phyloP scores from a whole-genome alignment of 352 stramenopile genomes.

The Phytophthora agathidicida region DNA sequence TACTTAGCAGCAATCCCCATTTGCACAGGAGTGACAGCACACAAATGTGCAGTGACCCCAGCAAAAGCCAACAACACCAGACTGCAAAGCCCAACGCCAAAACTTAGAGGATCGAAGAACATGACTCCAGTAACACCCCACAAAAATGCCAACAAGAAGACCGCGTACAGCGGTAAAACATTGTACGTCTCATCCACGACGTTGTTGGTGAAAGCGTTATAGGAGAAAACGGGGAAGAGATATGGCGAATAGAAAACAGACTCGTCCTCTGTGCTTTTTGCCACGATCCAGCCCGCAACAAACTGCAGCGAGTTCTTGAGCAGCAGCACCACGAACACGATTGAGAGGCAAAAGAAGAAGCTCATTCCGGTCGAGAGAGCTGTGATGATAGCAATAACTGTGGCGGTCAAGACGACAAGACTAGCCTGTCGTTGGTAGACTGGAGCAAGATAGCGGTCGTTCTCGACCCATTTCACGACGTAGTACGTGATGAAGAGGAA shows the following conservation, averaged over 20 bases:
- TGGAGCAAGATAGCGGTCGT: conserved; percentile 81
- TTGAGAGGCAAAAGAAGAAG: conserved; percentile 88
- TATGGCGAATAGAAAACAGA: conserved; percentile 89
- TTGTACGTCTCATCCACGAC: conserved; percentile 87
- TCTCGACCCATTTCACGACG: conserved; percentile 84
- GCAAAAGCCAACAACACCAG: conserved; percentile 81
- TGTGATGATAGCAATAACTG: conserved; percentile 42
- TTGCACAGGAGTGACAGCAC: conserved; percentile 84
- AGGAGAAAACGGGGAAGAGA: conserved; percentile 91
- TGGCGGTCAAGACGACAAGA: conserved; percentile 44
- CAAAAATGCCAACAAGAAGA: conserved; percentile 74
- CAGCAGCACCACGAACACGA: conserved; percentile 84
- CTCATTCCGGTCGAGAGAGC: conserved; percentile 57
- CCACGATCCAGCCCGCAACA: conserved; percentile 67
- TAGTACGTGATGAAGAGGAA: conserved; percentile 83
- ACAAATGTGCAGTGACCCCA: conserved; percentile 77
- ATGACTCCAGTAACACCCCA: conserved; percentile 90
- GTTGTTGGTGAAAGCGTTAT: conserved; percentile 92
- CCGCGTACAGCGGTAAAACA: conserved; percentile 68
- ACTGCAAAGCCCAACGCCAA: conserved; percentile 89
- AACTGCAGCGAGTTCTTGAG: conserved; percentile 76
- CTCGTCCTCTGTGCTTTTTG: conserved; percentile 45
- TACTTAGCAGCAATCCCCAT: conserved; percentile 91
- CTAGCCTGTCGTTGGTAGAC: conserved; percentile 62
- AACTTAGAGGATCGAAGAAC: conserved; percentile 90